Evolutionary conservation across 106 monocot species (phyloP).

Genomic region (Ottelia alismoides): DNA sequence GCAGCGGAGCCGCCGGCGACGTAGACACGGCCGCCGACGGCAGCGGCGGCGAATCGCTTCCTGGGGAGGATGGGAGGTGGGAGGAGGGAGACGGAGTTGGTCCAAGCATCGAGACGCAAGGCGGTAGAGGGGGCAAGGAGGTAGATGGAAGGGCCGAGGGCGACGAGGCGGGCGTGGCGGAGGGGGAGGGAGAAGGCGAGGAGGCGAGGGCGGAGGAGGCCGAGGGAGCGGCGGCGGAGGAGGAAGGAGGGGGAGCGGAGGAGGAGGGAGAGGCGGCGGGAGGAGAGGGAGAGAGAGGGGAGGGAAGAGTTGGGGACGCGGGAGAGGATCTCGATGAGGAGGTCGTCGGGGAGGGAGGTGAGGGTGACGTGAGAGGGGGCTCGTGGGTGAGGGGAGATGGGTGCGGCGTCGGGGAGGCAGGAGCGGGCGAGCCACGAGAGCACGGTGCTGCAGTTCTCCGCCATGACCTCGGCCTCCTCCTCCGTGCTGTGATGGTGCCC

Average conservation of each 20-base stretch:
- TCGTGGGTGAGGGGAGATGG: constrained; percentile 12
- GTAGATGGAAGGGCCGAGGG: constrained; percentile 12
- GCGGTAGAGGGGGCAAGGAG: constrained; percentile 2
- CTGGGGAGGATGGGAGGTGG: constrained; percentile 14
- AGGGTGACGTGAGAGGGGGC: constrained; percentile 24
- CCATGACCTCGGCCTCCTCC: no score
- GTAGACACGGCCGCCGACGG: constrained; percentile 14
- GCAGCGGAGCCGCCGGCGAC: constrained; percentile 20
- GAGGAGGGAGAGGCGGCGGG: background rate
- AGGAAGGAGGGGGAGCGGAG: background rate
- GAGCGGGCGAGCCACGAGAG: constrained; percentile 72
- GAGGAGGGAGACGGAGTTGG: background rate
- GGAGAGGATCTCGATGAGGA: constrained; percentile 6
- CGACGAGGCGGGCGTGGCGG: constrained; percentile 15
- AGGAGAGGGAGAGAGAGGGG: constrained; percentile 1
- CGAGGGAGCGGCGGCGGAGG: constrained; percentile 8
- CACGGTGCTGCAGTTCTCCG: constrained; percentile 51
- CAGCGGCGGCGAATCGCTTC: constrained; percentile 22
- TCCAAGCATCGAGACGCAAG: constrained; percentile 16
- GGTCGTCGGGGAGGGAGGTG: constrained; percentile 35
- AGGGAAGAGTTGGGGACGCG: constrained; percentile 2
- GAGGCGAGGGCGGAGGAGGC: background rate
- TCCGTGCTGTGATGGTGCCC: no score
- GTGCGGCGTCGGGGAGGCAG: constrained; percentile 62
- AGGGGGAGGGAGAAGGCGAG: background rate